Evolutionary conservation across 1,139 yeast genomes (phyloP).

Genomic region (Blastobotrys arbuscula): DNA sequence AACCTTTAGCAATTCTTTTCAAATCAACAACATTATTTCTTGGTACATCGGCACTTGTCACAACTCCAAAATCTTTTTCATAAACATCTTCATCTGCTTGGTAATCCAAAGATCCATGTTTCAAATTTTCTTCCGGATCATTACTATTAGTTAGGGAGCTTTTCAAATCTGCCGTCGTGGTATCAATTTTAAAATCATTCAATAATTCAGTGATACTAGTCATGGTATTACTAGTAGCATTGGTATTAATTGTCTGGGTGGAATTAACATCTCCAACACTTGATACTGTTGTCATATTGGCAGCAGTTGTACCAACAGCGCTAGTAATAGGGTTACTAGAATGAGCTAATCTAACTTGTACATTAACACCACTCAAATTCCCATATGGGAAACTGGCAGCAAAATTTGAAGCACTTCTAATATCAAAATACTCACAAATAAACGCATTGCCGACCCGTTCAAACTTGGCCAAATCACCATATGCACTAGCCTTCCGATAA

Average conservation of each 20-base stretch:
- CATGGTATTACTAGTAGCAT: not conserved
- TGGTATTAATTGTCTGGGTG: not conserved
- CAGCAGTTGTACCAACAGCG: not conserved
- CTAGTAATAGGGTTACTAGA: not conserved
- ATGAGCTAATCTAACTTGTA: slow-evolving; percentile 16
- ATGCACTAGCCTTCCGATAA: slow-evolving; percentile 6
- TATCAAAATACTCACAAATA: slow-evolving; percentile 35
- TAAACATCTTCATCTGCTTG: not conserved
- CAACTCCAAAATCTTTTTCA: slow-evolving; percentile 15
- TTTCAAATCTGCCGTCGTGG: not conserved
- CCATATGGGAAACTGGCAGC: slow-evolving; percentile 12
- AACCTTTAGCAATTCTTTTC: slow-evolving; percentile 36
- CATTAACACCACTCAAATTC: slow-evolving; percentile 14
- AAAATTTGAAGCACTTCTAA: slow-evolving; percentile 30
- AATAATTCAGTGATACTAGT: not conserved
- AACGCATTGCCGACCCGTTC: slow-evolving; percentile 27
- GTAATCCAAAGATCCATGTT: slow-evolving; percentile 21
- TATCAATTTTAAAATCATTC: too few species aligned
- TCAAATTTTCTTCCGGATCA: slow-evolving; percentile 17
- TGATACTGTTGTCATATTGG: not conserved
- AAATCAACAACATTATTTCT: slow-evolving; percentile 35
- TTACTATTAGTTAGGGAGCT: slow-evolving; percentile 5
- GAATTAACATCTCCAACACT: not conserved
- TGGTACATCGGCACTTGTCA: slow-evolving; percentile 32
- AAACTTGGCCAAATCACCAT: slow-evolving; percentile 10